These are phyloP conservation scores for Barnettozyma siamensis DNA, from an alignment of 805 yeast genomes.

Conservation along the genomic window DNA sequence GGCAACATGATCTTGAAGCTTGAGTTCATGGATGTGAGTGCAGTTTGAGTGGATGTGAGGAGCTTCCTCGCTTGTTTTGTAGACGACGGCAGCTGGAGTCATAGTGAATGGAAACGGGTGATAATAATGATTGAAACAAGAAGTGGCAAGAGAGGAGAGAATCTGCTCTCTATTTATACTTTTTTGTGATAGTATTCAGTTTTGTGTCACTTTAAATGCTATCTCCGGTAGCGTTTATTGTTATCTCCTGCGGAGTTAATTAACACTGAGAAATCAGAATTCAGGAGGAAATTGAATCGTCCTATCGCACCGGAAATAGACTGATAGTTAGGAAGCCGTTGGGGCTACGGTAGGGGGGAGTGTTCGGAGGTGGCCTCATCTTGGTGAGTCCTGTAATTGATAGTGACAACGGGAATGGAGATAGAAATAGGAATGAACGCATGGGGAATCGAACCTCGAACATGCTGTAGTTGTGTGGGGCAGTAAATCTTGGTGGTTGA, in stretches of 20 bases:
- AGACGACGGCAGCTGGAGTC: slow-evolving; percentile 26
- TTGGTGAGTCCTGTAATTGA: too few species aligned
- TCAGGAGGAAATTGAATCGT: not conserved
- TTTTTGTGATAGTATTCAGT: not conserved
- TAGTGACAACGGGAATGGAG: too few species aligned
- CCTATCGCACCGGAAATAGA: too few species aligned
- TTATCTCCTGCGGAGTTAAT: not conserved
- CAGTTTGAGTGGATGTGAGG: slow-evolving; percentile 7
- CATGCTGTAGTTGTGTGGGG: too few species aligned
- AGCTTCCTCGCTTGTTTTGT: slow-evolving; percentile 2
- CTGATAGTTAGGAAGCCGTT: too few species aligned
- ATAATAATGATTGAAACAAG: too few species aligned
- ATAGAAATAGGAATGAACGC: too few species aligned
- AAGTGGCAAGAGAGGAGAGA: not conserved
- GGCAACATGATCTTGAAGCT: slow-evolving; percentile 18
- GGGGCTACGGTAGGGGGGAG: too few species aligned
- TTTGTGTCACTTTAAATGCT: not conserved
- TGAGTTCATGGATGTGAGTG: slow-evolving; percentile 11
- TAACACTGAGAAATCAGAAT: too few species aligned
- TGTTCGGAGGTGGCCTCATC: too few species aligned
- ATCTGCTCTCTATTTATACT: not conserved
- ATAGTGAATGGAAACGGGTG: slow-evolving; percentile 7
- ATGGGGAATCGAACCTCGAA: too few species aligned
- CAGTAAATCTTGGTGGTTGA: too few species aligned
- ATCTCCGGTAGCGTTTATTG: not conserved